These are phyloP conservation scores for Magnaporthiopsis rhizophila DNA, from an alignment of 2,329 filamentous ascomycete species.

Conservation along the genomic window DNA sequence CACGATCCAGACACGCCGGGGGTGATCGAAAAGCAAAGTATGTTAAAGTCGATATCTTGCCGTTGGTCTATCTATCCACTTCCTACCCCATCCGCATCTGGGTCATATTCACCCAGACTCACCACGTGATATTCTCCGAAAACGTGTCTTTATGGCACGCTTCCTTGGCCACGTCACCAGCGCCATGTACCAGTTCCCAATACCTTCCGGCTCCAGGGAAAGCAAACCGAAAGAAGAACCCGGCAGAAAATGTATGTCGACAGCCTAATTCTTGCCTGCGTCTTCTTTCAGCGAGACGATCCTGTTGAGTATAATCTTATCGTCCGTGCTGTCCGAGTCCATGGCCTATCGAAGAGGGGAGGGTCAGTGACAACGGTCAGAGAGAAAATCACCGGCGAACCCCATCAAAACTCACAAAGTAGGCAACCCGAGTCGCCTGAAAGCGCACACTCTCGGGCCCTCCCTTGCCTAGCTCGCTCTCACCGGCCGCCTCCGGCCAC, in stretches of 20 bases:
- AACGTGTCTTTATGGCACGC: too few species aligned
- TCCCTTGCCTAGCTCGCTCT: slow-evolving; percentile 51
- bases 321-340: slow-evolving; percentile 69
- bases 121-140: too few species aligned
- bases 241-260: neutral
- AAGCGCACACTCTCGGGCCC: slow-evolving; percentile 75
- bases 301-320: slow-evolving; percentile 80
- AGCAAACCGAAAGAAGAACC: neutral
- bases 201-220: neutral
- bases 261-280: slow-evolving; percentile 48
- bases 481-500: slow-evolving; percentile 73
- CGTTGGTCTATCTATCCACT: neutral
- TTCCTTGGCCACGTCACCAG: too few species aligned
- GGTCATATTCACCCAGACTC: too few species aligned
- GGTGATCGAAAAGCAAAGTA: neutral
- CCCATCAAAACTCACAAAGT: slow-evolving; percentile 50
- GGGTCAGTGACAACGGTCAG: neutral
- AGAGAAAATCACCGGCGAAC: neutral
- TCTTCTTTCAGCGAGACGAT: slow-evolving; percentile 92
- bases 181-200: neutral
- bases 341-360: slow-evolving; percentile 29
- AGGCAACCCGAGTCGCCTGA: slow-evolving; percentile 83
- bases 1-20: neutral
- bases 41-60: neutral
- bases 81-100: neutral